Percentiles rank a stretch among this genome's conserved stretches.
Conservation (phyloP, 1,284 basidiomycete species). For the Moniliella sp. region DNA sequence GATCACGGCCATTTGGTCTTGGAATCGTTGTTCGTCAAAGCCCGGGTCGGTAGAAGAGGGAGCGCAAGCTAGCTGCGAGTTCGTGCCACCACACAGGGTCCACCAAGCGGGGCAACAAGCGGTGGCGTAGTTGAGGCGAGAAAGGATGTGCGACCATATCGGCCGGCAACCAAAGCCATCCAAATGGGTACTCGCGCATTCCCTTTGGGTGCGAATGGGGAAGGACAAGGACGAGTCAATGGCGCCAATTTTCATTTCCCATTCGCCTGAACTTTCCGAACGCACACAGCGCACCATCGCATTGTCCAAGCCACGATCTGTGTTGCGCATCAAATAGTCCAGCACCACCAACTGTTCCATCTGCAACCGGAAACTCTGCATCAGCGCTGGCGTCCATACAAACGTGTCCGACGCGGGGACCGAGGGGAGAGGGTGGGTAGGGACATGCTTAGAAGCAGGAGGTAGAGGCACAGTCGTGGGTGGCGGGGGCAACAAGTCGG, state of each 20-base stretch:
- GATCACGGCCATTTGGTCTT: conserved; percentile 67
- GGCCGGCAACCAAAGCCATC: conserved; percentile 62
- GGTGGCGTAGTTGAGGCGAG: conserved; percentile 54
- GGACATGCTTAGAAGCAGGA: too few relatives aligned
- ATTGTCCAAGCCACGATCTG: conserved; percentile 37
- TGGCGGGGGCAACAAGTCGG: too few relatives aligned
- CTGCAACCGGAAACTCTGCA: conserved; percentile 60
- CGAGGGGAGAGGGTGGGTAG: too few relatives aligned
- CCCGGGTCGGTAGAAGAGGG: conserved; percentile 62
- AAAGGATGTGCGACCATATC: conserved; percentile 55
- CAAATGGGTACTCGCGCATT: conserved; percentile 72
- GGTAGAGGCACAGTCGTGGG: too few relatives aligned
- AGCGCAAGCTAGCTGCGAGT: conserved; percentile 53
- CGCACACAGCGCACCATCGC: conserved; percentile 36
- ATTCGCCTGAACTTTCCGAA: too few relatives aligned
- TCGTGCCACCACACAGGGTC: conserved; percentile 74
- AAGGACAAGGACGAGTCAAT: conserved; percentile 83
- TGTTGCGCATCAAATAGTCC: conserved; percentile 75
- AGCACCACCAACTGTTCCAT: conserved; percentile 48
- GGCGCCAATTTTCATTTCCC: conserved; percentile 38
- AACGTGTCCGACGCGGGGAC: too few relatives aligned
- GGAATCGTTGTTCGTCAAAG: conserved; percentile 33
- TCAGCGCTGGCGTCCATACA: conserved; percentile 55
- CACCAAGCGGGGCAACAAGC: conserved; percentile 59
- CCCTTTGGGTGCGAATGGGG: conserved; percentile 52